phyloP scores from a whole-genome alignment of 768 basidiomycete species.

The Mycena capillaripes region DNA sequence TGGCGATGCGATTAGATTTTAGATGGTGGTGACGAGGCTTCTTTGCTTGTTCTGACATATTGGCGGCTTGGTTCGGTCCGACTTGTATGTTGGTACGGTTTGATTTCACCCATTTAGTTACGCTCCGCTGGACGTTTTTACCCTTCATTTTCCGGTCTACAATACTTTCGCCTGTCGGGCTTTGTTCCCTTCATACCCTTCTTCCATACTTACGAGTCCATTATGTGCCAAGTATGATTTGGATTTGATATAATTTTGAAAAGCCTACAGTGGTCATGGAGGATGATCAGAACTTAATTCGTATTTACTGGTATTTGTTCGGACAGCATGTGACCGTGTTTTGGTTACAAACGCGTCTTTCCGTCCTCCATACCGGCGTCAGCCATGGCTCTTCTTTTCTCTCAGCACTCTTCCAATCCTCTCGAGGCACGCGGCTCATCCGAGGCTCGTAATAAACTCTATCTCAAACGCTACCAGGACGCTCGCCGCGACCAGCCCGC shows the following conservation, averaged over 20 bases:
- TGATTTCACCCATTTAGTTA: conserved; percentile 29
- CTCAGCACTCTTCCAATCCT: conserved; percentile 83
- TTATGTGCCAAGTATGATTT: conserved; percentile 27
- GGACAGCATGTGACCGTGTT: conserved; percentile 21
- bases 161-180: conserved; percentile 13
- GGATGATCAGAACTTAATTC: too few species aligned
- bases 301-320: not conserved
- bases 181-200: conserved; percentile 25
- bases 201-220: conserved; percentile 16
- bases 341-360: not conserved
- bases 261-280: not conserved
- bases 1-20: conserved; percentile 35
- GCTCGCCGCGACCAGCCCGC: conserved; percentile 45
- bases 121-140: conserved; percentile 35
- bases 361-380: not conserved
- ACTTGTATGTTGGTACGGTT: not conserved
- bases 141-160: not conserved
- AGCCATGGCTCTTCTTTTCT: conserved; percentile 49
- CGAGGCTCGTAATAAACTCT: conserved; percentile 64
- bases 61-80: conserved; percentile 5
- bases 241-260: not conserved
- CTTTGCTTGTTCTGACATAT: conserved; percentile 4
- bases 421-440: conserved; percentile 73
- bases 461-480: conserved; percentile 53
- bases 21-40: conserved; percentile 26